These are phyloP conservation scores for Schizophyllum commune DNA, from an alignment of 1,284 basidiomycete genomes.

Conservation along the genomic window DNA sequence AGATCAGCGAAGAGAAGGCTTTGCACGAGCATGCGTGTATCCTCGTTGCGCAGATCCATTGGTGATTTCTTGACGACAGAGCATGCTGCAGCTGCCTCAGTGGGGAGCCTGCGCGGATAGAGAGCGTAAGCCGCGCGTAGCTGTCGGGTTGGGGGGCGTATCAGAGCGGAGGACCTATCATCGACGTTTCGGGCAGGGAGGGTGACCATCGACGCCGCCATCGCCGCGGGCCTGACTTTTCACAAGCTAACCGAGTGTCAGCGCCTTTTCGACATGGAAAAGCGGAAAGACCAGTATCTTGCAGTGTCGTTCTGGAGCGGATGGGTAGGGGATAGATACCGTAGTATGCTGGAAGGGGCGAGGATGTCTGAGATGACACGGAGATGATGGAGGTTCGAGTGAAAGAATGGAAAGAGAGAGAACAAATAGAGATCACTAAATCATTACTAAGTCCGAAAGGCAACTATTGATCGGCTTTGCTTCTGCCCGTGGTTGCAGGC, in stretches of 20 bases:
- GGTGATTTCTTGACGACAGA: not conserved
- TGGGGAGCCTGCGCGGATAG: not conserved
- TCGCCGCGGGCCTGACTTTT: not conserved
- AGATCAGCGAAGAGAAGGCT: no score
- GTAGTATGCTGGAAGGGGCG: not conserved
- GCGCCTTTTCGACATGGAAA: not conserved
- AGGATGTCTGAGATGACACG: not conserved
- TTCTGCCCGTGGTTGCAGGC: not conserved
- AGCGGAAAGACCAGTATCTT: not conserved
- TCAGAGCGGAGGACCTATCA: not conserved
- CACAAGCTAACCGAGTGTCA: not conserved
- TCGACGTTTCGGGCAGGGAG: not conserved
- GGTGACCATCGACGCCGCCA: not conserved
- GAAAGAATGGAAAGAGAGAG: not conserved
- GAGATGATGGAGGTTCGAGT: not conserved
- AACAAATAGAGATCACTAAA: not conserved
- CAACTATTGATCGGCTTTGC: not conserved
- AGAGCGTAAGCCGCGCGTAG: not conserved
- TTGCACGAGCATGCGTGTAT: not conserved
- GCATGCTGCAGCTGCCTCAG: not conserved
- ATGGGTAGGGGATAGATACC: no score
- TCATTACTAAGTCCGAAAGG: not conserved
- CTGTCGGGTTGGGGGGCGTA: not conserved
- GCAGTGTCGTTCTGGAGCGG: no score
- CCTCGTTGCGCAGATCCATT: not conserved